Conservation (phyloP, 2,329 filamentous ascomycete genomes). For the Coleophoma crateriformis region DNA sequence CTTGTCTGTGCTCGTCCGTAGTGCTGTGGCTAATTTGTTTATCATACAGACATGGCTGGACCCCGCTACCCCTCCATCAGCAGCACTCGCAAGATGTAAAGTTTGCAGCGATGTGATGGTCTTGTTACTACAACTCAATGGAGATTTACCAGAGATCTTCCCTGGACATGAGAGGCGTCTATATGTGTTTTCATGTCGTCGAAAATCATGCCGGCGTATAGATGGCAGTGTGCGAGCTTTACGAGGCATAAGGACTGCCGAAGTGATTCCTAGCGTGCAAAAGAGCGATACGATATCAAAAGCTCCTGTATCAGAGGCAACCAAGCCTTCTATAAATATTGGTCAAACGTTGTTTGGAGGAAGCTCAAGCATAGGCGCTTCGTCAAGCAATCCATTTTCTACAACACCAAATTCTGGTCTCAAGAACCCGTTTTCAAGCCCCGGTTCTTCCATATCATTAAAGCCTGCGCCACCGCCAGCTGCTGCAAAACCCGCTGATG, state of each 20-base stretch:
- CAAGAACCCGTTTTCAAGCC: conserved; percentile 22
- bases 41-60: conserved; percentile 73
- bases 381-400: conserved; percentile 63
- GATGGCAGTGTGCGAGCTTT: conserved; percentile 75
- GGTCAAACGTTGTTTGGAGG: conserved; percentile 69
- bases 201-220: conserved; percentile 74
- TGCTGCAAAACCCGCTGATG: conserved; percentile 36
- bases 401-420: conserved; percentile 18
- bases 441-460: conserved; percentile 40
- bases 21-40: too few relatives aligned
- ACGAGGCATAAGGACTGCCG: conserved; percentile 54
- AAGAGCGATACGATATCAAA: conserved; percentile 22
- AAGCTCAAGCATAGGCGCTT: conserved; percentile 35
- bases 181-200: conserved; percentile 79
- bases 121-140: conserved; percentile 85
- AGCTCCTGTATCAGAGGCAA: conserved; percentile 17
- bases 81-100: conserved; percentile 76
- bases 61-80: conserved; percentile 62
- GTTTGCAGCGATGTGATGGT: conserved; percentile 80
- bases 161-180: conserved; percentile 81
- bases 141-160: conserved; percentile 80
- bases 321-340: conserved; percentile 33
- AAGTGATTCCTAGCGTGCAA: conserved; percentile 14
- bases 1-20: too few relatives aligned
- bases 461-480: conserved; percentile 44